Evolutionary conservation across 352 stramenopile genomes (phyloP).

Genomic region (Phytopythium kandeliae): DNA sequence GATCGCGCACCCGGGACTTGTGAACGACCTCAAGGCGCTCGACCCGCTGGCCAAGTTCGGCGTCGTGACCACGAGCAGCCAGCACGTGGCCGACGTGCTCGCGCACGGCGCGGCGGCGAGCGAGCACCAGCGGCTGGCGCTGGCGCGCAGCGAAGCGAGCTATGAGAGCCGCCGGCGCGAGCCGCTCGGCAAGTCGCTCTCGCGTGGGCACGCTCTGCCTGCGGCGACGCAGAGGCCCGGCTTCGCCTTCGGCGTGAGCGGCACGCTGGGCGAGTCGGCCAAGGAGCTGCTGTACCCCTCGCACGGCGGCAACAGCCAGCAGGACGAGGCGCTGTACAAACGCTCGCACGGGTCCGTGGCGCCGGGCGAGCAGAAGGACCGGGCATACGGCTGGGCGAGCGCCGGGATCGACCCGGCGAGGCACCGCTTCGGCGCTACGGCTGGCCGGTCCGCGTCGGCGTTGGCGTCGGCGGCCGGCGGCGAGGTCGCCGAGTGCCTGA

Average conservation of each 20-base stretch:
- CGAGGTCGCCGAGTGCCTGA: slow-evolving; percentile 53
- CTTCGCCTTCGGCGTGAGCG: slow-evolving; percentile 61
- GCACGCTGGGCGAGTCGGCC: slow-evolving; percentile 71
- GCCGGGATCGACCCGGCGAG: slow-evolving; percentile 60
- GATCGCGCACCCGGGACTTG: slow-evolving; percentile 71
- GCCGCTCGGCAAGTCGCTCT: slow-evolving; percentile 66
- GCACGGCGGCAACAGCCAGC: slow-evolving; percentile 44
- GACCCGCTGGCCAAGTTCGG: slow-evolving; percentile 62
- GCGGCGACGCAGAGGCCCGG: slow-evolving; percentile 42
- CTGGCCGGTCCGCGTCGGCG: no score
- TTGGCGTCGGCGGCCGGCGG: slow-evolving; percentile 18
- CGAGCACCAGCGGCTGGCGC: slow-evolving; percentile 65
- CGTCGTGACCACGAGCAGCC: slow-evolving; percentile 53
- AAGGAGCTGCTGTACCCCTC: slow-evolving; percentile 80
- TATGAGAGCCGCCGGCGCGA: slow-evolving; percentile 81
- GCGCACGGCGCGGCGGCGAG: slow-evolving; percentile 23
- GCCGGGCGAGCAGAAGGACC: slow-evolving; percentile 83
- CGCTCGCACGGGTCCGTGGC: slow-evolving; percentile 68
- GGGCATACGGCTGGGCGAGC: slow-evolving; percentile 75
- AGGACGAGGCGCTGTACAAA: slow-evolving; percentile 70
- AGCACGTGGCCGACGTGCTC: slow-evolving; percentile 67
- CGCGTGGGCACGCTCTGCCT: slow-evolving; percentile 60
- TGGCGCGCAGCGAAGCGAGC: slow-evolving; percentile 63
- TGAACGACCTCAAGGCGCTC: slow-evolving; percentile 71
- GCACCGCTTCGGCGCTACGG: slow-evolving; percentile 66